phyloP scores from a whole-genome alignment of 495 filamentous ascomycete genomes.

The Neurospora sp. region DNA sequence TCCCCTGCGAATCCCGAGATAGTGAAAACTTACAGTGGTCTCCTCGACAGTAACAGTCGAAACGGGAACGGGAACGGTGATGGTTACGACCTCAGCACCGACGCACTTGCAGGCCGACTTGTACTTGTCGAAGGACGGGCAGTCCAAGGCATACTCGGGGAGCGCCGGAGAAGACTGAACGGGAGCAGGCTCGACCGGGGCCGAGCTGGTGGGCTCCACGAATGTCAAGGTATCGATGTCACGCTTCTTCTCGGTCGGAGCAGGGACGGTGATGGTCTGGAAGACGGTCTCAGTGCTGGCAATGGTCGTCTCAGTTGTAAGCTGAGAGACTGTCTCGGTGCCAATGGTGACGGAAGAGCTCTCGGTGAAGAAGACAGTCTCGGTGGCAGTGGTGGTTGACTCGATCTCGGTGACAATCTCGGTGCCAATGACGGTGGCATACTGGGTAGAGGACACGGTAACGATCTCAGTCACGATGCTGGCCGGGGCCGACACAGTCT shows the following conservation, averaged over 20 bases:
- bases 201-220: background rate
- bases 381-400: background rate
- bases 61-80: background rate
- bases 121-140: slow-evolving; percentile 10
- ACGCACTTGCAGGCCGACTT: slow-evolving; percentile 7
- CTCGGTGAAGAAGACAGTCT: slow-evolving; percentile 5
- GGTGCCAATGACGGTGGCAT: slow-evolving; percentile 1
- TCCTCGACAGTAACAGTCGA: slow-evolving; percentile 5
- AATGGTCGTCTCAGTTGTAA: background rate
- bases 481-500: slow-evolving; percentile 5
- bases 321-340: background rate
- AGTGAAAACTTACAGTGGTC: background rate
- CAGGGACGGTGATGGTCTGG: background rate
- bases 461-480: slow-evolving; percentile 6
- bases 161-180: background rate
- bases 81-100: slow-evolving; percentile 1
- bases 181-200: background rate
- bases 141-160: slow-evolving; percentile 5
- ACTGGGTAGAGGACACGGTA: slow-evolving; percentile 1
- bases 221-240: background rate
- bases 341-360: background rate
- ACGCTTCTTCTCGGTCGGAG: background rate
- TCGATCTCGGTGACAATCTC: background rate
- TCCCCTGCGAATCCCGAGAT: background rate
- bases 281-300: background rate